These are phyloP conservation scores for Lactarius deliciosus DNA, from an alignment of 768 basidiomycete genomes.

Conservation along the genomic window DNA sequence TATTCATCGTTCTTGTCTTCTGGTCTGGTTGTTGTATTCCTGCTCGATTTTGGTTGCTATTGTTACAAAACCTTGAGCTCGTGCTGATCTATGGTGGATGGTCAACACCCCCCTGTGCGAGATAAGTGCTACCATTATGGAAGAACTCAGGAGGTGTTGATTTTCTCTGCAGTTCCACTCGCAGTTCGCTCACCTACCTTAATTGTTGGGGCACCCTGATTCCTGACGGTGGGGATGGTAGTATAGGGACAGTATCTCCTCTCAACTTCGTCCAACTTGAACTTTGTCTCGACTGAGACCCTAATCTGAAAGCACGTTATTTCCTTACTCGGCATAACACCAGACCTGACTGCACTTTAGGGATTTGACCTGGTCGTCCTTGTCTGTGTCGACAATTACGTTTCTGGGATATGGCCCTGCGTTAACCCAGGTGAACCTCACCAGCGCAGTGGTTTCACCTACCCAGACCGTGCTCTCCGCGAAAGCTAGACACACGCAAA, in stretches of 20 bases:
- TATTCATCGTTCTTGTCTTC: too few relatives aligned
- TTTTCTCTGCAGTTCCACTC: constrained; percentile 29
- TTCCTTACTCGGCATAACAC: background rate
- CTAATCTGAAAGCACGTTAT: too few relatives aligned
- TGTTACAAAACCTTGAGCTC: too few relatives aligned
- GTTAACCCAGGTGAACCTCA: constrained; percentile 27
- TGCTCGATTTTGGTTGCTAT: too few relatives aligned
- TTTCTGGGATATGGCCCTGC: constrained; percentile 21
- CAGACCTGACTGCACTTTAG: background rate
- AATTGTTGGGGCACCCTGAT: constrained; percentile 24
- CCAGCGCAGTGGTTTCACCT: constrained; percentile 36
- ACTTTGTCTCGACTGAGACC: too few relatives aligned
- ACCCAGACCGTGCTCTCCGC: constrained; percentile 38
- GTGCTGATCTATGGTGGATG: too few relatives aligned
- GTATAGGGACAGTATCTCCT: too few relatives aligned
- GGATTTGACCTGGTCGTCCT: constrained; percentile 22
- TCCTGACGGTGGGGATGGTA: too few relatives aligned
- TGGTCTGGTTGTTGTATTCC: too few relatives aligned
- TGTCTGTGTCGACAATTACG: constrained; percentile 23
- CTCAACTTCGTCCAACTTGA: too few relatives aligned
- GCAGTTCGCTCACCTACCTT: constrained; percentile 33
- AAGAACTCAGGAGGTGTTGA: background rate
- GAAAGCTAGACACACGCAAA: constrained; percentile 38
- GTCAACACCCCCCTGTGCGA: background rate
- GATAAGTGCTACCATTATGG: background rate